Conservation (phyloP, 176 grass and related monocot genomes). For the Tillandsia leiboldiana region DNA sequence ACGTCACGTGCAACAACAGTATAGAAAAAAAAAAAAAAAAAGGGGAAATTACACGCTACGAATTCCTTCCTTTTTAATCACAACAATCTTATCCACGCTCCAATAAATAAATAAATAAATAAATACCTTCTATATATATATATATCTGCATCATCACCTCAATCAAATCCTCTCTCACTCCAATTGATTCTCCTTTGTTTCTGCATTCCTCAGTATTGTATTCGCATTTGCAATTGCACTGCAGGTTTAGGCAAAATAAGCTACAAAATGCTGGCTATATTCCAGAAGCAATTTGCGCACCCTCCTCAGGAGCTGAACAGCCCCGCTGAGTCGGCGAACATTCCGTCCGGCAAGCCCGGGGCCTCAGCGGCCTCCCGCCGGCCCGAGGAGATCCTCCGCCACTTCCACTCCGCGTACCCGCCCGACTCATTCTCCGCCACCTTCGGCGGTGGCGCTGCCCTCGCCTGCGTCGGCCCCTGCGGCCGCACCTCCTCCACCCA, state of each 20-base stretch:
- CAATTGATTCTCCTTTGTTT: neutral
- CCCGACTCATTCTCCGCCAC: slow-evolving; percentile 44
- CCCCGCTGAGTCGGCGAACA: slow-evolving; percentile 21
- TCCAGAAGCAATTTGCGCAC: slow-evolving; percentile 78
- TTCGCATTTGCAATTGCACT: neutral
- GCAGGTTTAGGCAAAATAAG: neutral
- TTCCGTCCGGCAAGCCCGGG: slow-evolving; percentile 15
- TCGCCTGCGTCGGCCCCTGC: slow-evolving; percentile 48
- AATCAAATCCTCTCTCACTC: slow-evolving; percentile 12
- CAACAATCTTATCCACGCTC: slow-evolving; percentile 1
- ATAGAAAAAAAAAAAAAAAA: no score
- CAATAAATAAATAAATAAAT: slow-evolving; percentile 10
- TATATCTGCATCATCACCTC: no score
- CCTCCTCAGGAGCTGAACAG: slow-evolving; percentile 76
- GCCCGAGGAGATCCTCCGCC: slow-evolving; percentile 61
- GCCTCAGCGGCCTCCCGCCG: slow-evolving; percentile 5
- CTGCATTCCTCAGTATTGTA: neutral
- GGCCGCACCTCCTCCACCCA: neutral
- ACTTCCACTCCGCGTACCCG: slow-evolving; percentile 52
- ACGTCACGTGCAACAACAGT: no score
- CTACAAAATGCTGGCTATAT: slow-evolving; percentile 59
- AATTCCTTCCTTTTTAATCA: no score
- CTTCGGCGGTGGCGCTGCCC: slow-evolving; percentile 66
- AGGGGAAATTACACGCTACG: no score
- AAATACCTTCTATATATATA: neutral